Evolutionary conservation across 768 basidiomycete species (phyloP).

Genomic region (Calocera viscosa): DNA sequence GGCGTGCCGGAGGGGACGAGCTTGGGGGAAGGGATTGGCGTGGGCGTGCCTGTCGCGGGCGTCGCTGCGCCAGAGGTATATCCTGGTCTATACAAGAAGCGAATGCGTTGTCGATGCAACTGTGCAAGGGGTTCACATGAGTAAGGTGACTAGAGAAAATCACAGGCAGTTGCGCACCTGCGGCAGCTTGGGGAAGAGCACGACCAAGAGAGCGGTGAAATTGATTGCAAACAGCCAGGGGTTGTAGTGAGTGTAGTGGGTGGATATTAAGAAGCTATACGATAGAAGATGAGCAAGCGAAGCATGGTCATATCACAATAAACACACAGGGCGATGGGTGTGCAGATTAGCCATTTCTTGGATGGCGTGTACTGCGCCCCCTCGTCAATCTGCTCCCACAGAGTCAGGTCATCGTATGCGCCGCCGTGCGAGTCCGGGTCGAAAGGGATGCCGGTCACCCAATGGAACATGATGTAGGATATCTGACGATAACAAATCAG

Average conservation of each 20-base stretch:
- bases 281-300: background rate
- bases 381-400: constrained; percentile 99
- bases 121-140: constrained; percentile 30
- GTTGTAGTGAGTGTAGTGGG: constrained; percentile 95
- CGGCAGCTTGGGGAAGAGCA: constrained; percentile 82
- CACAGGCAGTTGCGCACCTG: constrained; percentile 41
- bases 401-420: constrained; percentile 91
- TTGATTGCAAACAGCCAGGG: constrained; percentile 89
- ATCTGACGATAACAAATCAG: constrained; percentile 36
- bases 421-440: constrained; percentile 76
- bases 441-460: constrained; percentile 94
- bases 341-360: constrained; percentile 88
- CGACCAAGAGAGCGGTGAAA: constrained; percentile 51
- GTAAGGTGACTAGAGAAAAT: background rate
- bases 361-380: constrained; percentile 98
- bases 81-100: constrained; percentile 51
- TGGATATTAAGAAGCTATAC: constrained; percentile 82
- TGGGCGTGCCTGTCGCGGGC: constrained; percentile 13
- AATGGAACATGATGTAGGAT: constrained; percentile 98
- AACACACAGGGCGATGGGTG: constrained; percentile 78
- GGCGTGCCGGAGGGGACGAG: background rate
- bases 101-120: constrained; percentile 74
- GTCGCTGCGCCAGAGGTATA: constrained; percentile 16
- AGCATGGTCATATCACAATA: background rate
- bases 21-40: constrained; percentile 13